Conservation (phyloP, 192 early-diverging fungal species). For the Phycomyces nitens region DNA sequence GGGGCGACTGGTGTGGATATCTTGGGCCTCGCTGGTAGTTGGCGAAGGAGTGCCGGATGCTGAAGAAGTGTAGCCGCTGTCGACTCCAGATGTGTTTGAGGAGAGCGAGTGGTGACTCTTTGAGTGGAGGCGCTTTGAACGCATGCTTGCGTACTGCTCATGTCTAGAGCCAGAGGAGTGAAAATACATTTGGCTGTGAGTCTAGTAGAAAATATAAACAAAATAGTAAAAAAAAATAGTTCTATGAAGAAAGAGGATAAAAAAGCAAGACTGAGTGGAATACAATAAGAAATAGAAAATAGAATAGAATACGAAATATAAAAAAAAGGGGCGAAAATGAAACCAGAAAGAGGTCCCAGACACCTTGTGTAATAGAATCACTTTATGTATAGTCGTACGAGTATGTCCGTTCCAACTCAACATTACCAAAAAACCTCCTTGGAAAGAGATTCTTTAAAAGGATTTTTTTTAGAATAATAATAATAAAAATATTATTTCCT, state of each 20-base stretch:
- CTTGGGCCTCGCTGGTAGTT: neutral
- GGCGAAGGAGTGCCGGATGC: constrained; percentile 14
- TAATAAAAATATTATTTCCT: too few species aligned
- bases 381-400: too few species aligned
- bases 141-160: constrained; percentile 20
- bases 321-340: neutral
- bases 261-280: too few species aligned
- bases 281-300: neutral
- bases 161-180: constrained; percentile 25
- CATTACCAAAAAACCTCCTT: too few species aligned
- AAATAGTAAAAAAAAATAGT: constrained; percentile 7
- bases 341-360: neutral
- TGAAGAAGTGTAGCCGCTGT: constrained; percentile 32
- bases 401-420: too few species aligned
- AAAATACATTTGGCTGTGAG: constrained; percentile 16
- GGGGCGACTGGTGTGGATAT: neutral
- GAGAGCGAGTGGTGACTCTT: constrained; percentile 18
- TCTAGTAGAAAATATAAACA: constrained; percentile 5
- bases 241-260: too few species aligned
- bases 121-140: neutral
- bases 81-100: constrained; percentile 22
- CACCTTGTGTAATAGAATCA: neutral
- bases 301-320: neutral
- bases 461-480: too few species aligned
- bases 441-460: too few species aligned